A percentile compares a stretch with the other conserved stretches of the same genome.
phyloP scores from a whole-genome alignment of 768 basidiomycete genomes.

The Omphalotus guepiniiformis region DNA sequence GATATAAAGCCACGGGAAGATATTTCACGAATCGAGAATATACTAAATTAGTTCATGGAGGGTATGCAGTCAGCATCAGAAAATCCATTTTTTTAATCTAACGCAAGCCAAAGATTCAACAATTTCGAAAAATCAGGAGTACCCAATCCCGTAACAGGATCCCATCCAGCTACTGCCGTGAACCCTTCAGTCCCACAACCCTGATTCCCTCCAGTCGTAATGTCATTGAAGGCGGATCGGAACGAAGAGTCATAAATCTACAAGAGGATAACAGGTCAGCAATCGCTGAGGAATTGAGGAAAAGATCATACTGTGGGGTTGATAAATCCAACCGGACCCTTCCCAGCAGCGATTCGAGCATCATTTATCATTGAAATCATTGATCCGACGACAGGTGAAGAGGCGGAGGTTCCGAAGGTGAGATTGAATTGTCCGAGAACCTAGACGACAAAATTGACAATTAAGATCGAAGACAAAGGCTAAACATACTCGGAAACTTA shows the following conservation, averaged over 20 bases:
- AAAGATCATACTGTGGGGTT: conserved; percentile 32
- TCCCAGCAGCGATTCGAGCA: conserved; percentile 27
- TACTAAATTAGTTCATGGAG: too few species aligned
- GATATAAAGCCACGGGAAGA: too few species aligned
- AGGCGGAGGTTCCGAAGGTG: conserved; percentile 43
- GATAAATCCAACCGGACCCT: conserved; percentile 35
- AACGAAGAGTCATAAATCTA: conserved; percentile 17
- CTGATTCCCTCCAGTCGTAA: conserved; percentile 18
- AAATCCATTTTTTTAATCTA: too few species aligned
- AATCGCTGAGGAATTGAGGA: conserved; percentile 5
- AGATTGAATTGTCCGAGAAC: conserved; percentile 29
- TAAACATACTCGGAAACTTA: conserved; percentile 13
- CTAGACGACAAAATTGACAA: neutral
- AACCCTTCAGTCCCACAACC: conserved; percentile 17
- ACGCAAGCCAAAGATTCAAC: conserved; percentile 27
- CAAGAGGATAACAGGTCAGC: neutral
- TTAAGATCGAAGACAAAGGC: neutral
- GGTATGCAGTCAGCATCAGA: too few species aligned
- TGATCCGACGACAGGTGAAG: conserved; percentile 40
- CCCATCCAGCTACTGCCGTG: conserved; percentile 13
- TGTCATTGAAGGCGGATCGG: conserved; percentile 18
- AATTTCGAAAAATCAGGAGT: conserved; percentile 33
- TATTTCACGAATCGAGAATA: too few species aligned
- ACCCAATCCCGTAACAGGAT: conserved; percentile 27
- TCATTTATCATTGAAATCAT: conserved; percentile 44